Evolutionary conservation across 768 basidiomycete genomes (phyloP).

Genomic region (Tulasnella sp.): DNA sequence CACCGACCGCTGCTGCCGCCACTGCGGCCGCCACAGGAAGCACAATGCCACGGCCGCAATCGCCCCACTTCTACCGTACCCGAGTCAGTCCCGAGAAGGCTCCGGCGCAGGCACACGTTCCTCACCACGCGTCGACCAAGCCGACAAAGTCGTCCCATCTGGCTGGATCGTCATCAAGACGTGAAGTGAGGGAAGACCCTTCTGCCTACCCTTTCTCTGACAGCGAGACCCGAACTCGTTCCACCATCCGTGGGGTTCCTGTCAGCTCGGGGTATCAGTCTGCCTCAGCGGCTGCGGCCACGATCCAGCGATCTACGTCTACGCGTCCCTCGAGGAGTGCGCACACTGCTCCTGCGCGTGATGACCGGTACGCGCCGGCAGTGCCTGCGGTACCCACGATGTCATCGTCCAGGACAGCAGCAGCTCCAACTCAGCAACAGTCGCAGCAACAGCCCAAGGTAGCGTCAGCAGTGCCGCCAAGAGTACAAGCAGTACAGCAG

Average conservation of each 20-base stretch:
- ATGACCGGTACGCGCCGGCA: not conserved
- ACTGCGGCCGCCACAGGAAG: not conserved
- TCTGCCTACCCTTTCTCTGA: not conserved
- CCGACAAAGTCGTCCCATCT: not conserved
- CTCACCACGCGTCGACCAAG: not conserved
- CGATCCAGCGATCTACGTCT: not conserved
- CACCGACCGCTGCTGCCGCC: not conserved
- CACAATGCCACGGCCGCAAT: slow-evolving; percentile 11
- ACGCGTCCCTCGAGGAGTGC: not conserved
- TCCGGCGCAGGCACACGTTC: not conserved
- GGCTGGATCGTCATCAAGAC: not conserved
- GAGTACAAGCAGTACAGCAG: not conserved
- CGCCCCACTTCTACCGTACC: slow-evolving; percentile 12
- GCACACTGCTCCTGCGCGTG: not conserved
- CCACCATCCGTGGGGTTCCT: not conserved
- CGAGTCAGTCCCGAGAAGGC: not conserved
- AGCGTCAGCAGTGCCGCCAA: not conserved
- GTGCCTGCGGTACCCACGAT: not conserved
- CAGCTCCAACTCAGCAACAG: not conserved
- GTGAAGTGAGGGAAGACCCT: not conserved
- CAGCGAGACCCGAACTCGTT: not conserved
- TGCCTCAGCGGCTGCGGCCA: not conserved
- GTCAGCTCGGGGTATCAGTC: not conserved
- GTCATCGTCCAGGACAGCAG: not conserved
- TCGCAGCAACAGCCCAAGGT: not conserved